These are phyloP conservation scores for Stevia rebaudiana DNA, from an alignment of 140 eudicot genomes.

Conservation along the genomic window DNA sequence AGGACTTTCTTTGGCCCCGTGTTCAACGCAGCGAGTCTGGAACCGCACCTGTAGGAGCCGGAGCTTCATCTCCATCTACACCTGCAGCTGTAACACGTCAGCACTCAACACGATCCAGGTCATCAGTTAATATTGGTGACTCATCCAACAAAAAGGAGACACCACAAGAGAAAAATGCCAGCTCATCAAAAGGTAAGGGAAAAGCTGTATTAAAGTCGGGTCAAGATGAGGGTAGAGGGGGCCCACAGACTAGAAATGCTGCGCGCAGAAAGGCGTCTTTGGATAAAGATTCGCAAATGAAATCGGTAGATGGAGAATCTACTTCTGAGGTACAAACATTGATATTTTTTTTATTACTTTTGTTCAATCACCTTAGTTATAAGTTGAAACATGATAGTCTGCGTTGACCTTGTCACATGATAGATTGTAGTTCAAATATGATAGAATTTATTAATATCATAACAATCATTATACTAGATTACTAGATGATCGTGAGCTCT, in stretches of 20 bases:
- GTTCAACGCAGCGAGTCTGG: conserved; percentile 79
- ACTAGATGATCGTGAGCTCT: background rate
- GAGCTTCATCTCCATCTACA: conserved; percentile 47
- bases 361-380: no score
- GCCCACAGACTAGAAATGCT: conserved; percentile 86
- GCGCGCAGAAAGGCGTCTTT: conserved; percentile 68
- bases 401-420: no score
- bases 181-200: conserved; percentile 85
- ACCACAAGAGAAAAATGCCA: conserved; percentile 40
- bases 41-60: conserved; percentile 47
- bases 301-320: conserved; percentile 62
- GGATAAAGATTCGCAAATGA: conserved; percentile 70
- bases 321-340: conserved; percentile 71
- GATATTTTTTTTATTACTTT: background rate
- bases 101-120: conserved; percentile 67
- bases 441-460: background rate
- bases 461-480: background rate
- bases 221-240: conserved; percentile 79
- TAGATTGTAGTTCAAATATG: no score
- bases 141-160: conserved; percentile 46
- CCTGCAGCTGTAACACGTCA: conserved; percentile 63
- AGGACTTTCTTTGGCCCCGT: conserved; percentile 94
- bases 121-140: conserved; percentile 59
- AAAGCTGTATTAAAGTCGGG: conserved; percentile 67
- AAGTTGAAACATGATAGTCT: no score